phyloP scores from a whole-genome alignment of 306 rosid genomes.

The apple (Malus domestica) region ASM211411v1 NC_041802.1:29188001-29188500 shows the following conservation, averaged over 20 bases:
- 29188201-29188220: background rate
- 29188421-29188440: background rate
- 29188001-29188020: background rate
- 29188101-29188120: too few relatives aligned
- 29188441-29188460: background rate
- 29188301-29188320: background rate
- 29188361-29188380: background rate
- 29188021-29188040: background rate
- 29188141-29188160: rapidly evolving
- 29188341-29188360: background rate
- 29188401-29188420: background rate
- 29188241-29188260: background rate
- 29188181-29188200: too few relatives aligned
- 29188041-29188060: background rate
- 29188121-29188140: too few relatives aligned
- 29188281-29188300: background rate
- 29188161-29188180: too few relatives aligned
- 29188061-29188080: too few relatives aligned
- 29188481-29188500: background rate
- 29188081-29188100: too few relatives aligned
- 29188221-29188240: background rate
- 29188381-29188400: background rate
- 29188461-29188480: background rate
- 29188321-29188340: background rate
- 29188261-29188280: background rate